A percentile compares a stretch with the other conserved stretches of the same genome.
Evolutionary conservation across 257 asterid genomes (phyloP).

Genomic region (Ehretia macrophylla): DNA sequence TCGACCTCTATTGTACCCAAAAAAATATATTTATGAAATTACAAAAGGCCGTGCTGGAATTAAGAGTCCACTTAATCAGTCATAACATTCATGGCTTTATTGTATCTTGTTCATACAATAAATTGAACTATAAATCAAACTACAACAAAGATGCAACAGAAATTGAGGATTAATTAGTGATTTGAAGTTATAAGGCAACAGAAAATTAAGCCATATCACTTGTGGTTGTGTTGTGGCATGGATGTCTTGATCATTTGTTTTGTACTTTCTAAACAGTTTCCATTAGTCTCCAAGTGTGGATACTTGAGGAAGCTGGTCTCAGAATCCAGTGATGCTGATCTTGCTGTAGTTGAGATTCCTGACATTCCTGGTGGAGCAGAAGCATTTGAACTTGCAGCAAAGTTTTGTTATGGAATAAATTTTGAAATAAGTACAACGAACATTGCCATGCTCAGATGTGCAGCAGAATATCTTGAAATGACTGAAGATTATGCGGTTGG

Average conservation of each 20-base stretch:
- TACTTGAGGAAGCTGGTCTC: constrained; percentile 53
- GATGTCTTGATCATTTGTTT: background rate
- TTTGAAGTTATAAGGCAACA: background rate
- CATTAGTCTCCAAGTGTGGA: constrained; percentile 81
- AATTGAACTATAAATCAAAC: background rate
- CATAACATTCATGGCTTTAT: too few species aligned
- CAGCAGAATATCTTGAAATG: constrained; percentile 74
- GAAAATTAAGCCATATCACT: background rate
- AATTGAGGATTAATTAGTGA: background rate
- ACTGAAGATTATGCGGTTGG: constrained; percentile 72
- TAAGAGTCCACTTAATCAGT: too few species aligned
- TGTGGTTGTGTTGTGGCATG: background rate
- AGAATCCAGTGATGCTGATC: constrained; percentile 42
- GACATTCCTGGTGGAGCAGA: constrained; percentile 81
- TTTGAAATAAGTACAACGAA: constrained; percentile 68
- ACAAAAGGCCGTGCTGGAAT: too few species aligned
- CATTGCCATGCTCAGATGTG: constrained; percentile 71
- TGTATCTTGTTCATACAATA: too few species aligned
- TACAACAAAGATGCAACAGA: background rate
- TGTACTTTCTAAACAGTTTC: constrained; percentile 47
- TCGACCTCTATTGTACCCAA: too few species aligned
- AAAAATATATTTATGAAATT: too few species aligned
- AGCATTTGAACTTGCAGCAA: constrained; percentile 80
- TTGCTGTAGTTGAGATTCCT: constrained; percentile 46
- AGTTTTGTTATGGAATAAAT: constrained; percentile 80